A percentile compares a stretch with the other conserved stretches of the same genome.
Evolutionary conservation across 2,329 filamentous ascomycete genomes (phyloP).

Genomic region (Alternaria postmessia): DNA sequence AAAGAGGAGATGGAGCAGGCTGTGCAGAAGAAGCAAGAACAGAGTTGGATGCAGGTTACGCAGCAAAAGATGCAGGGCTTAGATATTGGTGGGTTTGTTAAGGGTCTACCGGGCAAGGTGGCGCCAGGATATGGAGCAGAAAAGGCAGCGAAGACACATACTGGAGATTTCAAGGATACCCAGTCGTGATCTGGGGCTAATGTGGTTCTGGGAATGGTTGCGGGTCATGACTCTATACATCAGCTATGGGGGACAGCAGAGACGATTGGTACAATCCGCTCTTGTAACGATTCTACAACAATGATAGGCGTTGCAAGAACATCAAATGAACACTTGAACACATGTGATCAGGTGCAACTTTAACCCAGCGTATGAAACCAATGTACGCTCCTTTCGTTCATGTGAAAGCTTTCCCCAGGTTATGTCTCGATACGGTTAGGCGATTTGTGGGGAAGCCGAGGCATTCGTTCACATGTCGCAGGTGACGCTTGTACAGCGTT

Average conservation of each 20-base stretch:
- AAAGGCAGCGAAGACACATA: conserved; percentile 2
- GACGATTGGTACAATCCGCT: not conserved
- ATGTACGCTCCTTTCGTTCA: conserved; percentile 1
- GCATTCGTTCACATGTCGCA: conserved; percentile 34
- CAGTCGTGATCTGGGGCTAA: not conserved
- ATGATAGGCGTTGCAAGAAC: not conserved
- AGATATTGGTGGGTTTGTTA: conserved; percentile 23
- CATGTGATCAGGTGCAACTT: not conserved
- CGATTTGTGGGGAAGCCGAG: conserved; percentile 33
- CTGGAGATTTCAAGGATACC: conserved; percentile 3
- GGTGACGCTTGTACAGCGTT: conserved; percentile 18
- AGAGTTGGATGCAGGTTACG: conserved; percentile 54
- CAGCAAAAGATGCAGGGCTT: conserved; percentile 52
- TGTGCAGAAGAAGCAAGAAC: conserved; percentile 55
- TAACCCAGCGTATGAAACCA: not conserved
- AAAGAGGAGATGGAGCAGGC: conserved; percentile 52
- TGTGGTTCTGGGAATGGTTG: not conserved
- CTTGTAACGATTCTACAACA: not conserved
- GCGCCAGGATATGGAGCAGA: not conserved
- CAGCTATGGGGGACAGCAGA: not conserved
- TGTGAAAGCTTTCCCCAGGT: conserved; percentile 20
- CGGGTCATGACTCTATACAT: not conserved
- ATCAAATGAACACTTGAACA: not conserved
- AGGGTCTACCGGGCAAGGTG: conserved; percentile 9
- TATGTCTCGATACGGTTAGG: conserved; percentile 10